Evolutionary conservation across 2,329 filamentous ascomycete species (phyloP).

Genomic region (Diaporthe sp.): DNA sequence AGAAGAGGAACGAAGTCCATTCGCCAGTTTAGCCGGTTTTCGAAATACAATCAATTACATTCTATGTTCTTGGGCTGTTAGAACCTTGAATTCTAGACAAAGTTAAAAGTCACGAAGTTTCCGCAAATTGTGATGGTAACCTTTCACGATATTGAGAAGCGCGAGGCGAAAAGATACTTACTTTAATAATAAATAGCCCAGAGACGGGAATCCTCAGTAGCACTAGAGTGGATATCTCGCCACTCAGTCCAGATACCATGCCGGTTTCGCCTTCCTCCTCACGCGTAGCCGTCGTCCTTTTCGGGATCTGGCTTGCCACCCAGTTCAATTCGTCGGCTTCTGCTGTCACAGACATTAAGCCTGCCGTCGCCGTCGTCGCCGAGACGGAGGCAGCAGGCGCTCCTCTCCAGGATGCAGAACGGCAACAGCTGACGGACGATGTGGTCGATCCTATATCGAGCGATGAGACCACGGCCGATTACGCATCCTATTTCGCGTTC

Average conservation of each 20-base stretch:
- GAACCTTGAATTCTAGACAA: too few relatives aligned
- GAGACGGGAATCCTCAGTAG: neutral
- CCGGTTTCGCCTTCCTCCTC: neutral
- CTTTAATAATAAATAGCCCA: neutral
- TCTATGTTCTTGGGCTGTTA: too few relatives aligned
- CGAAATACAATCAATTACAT: neutral
- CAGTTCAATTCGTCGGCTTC: neutral
- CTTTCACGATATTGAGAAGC: neutral
- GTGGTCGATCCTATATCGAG: neutral
- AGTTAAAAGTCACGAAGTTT: neutral
- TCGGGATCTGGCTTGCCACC: neutral
- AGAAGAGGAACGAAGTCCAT: too few relatives aligned
- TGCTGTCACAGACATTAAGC: neutral
- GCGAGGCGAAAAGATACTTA: too few relatives aligned
- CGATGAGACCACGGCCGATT: neutral
- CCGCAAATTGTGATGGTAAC: neutral
- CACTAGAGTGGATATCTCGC: neutral
- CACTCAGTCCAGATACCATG: neutral
- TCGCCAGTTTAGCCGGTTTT: too few relatives aligned
- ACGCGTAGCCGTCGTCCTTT: neutral
- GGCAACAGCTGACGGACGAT: constrained; percentile 10
- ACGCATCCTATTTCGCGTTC: constrained; percentile 10
- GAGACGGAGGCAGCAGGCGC: constrained; percentile 1
- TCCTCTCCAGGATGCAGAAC: neutral
- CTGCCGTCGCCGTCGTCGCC: neutral